phyloP scores from a whole-genome alignment of 2,329 filamentous ascomycete genomes.

The Colletotrichum sidae region DNA sequence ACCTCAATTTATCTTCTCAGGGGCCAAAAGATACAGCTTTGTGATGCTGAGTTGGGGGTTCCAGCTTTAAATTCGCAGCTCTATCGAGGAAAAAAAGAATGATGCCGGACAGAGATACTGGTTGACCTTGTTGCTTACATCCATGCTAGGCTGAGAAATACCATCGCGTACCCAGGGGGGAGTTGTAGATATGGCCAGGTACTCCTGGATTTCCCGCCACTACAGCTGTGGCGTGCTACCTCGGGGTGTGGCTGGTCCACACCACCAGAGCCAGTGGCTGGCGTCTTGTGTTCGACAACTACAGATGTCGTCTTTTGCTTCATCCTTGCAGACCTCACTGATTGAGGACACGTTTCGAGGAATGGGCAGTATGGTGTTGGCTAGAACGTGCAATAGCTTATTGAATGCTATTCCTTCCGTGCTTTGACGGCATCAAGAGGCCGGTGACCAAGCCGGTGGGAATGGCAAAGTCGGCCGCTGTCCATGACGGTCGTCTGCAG shows the following conservation, averaged over 20 bases:
- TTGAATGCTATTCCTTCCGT: too few relatives aligned
- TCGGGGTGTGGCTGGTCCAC: slow-evolving; percentile 6
- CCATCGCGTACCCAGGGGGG: slow-evolving; percentile 5
- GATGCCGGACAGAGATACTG: slow-evolving; percentile 19
- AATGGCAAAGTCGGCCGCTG: too few relatives aligned
- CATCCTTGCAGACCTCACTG: too few relatives aligned
- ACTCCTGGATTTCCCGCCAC: slow-evolving; percentile 13
- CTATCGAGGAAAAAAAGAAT: slow-evolving; percentile 1
- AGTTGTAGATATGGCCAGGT: slow-evolving; percentile 24
- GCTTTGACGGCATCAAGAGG: too few relatives aligned
- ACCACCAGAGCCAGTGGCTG: neutral
- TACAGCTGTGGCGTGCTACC: slow-evolving; percentile 3
- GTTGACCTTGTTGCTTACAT: slow-evolving; percentile 16
- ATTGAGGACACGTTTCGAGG: too few relatives aligned
- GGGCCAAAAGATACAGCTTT: too few relatives aligned
- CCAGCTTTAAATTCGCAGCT: slow-evolving; percentile 13
- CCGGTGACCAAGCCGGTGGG: too few relatives aligned
- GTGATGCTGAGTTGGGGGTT: neutral
- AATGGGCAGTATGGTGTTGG: too few relatives aligned
- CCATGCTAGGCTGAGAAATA: slow-evolving; percentile 29
- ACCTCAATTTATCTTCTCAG: neutral
- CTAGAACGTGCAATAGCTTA: too few relatives aligned
- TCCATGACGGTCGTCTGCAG: neutral
- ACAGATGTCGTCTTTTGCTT: too few relatives aligned
- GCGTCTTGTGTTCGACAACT: too few relatives aligned